phyloP scores from a whole-genome alignment of 1,284 basidiomycete species.

The Ustilago hordei region DNA sequence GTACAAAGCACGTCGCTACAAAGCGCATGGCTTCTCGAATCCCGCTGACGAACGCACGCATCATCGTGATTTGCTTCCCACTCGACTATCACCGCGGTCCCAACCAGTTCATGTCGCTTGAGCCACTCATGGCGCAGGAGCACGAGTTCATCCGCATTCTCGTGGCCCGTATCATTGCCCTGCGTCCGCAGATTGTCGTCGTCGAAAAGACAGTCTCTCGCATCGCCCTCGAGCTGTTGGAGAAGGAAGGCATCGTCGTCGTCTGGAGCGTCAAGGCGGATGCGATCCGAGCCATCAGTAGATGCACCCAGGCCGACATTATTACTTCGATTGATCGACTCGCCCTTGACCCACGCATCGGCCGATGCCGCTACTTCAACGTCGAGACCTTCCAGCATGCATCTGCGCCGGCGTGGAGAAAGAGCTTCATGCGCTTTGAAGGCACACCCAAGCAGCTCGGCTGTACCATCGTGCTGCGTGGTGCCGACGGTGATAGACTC shows the following conservation, averaged over 20 bases:
- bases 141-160: slow-evolving; percentile 92
- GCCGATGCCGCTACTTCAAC: slow-evolving; percentile 87
- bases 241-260: slow-evolving; percentile 87
- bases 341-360: slow-evolving; percentile 87
- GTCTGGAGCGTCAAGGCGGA: slow-evolving; percentile 89
- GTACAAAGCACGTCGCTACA: slow-evolving; percentile 97
- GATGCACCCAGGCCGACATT: slow-evolving; percentile 94
- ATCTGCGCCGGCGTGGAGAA: slow-evolving; percentile 87
- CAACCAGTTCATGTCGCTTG: slow-evolving; percentile 92
- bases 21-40: slow-evolving; percentile 76
- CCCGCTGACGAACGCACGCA: slow-evolving; percentile 80
- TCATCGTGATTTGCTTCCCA: slow-evolving; percentile 96
- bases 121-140: slow-evolving; percentile 91
- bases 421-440: slow-evolving; percentile 92
- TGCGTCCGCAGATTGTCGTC: slow-evolving; percentile 91
- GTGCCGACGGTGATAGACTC: slow-evolving; percentile 84
- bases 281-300: slow-evolving; percentile 86
- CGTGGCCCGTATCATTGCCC: slow-evolving; percentile 86
- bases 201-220: slow-evolving; percentile 92
- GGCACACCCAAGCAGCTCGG: slow-evolving; percentile 91
- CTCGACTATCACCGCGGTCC: slow-evolving; percentile 90
- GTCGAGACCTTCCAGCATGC: slow-evolving; percentile 95
- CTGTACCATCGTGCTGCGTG: slow-evolving; percentile 91
- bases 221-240: slow-evolving; percentile 88
- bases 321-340: slow-evolving; percentile 95